These are phyloP conservation scores for Globisporangium paddicum DNA, from an alignment of 352 stramenopile species.

Conservation along the genomic window DNA sequence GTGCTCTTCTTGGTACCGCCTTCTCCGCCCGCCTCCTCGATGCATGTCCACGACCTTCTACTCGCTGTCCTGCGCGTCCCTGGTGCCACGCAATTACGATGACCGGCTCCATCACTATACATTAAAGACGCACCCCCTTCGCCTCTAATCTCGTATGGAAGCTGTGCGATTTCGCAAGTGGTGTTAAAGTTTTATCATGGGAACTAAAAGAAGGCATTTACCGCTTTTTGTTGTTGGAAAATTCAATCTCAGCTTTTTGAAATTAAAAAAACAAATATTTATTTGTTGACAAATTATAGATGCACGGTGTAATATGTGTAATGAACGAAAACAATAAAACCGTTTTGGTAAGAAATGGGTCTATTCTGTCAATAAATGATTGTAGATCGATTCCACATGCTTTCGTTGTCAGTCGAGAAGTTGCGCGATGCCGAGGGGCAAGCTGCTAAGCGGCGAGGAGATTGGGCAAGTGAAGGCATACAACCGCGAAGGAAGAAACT, in stretches of 20 bases:
- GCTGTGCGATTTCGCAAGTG: not conserved
- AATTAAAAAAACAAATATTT: too few relatives aligned
- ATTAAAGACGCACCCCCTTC: too few relatives aligned
- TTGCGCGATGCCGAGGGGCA: not conserved
- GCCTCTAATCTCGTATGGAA: not conserved
- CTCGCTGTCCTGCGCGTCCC: too few relatives aligned
- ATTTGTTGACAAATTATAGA: not conserved
- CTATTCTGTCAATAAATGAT: not conserved
- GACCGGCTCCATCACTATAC: too few relatives aligned
- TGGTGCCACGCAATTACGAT: too few relatives aligned
- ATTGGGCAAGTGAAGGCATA: not conserved
- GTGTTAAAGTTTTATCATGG: conserved; percentile 2
- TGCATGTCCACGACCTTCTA: too few relatives aligned
- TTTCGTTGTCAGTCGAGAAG: not conserved
- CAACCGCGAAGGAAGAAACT: not conserved
- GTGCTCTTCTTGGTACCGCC: too few relatives aligned
- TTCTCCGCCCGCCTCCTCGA: too few relatives aligned
- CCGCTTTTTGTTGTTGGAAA: not conserved
- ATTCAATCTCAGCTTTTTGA: too few relatives aligned
- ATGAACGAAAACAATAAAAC: not conserved
- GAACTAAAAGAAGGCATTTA: conserved; percentile 1
- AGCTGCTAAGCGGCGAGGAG: not conserved
- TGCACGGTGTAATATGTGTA: conserved; percentile 1
- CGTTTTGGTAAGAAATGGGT: not conserved
- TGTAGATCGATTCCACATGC: not conserved